Base-by-base conservation (phyloP, 129 eudicot species). In the Chrysanthemum seticuspe region DNA sequence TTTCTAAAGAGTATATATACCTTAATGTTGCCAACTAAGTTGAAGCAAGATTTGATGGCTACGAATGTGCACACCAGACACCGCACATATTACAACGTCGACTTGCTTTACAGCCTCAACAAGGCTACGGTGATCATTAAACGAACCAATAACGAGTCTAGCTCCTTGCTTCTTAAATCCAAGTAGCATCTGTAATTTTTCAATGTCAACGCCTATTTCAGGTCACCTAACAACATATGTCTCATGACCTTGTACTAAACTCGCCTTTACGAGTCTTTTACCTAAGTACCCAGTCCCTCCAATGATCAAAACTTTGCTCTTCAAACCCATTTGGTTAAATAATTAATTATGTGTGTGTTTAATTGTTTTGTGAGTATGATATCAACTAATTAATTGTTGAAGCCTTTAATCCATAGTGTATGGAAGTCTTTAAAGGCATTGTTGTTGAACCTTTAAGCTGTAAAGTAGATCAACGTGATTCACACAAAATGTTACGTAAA, bases 1-100 rank as follows among this genome's bases (percentile, higher is more conserved):
- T n/a, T 11, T 48, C 5, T 9, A 12, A 8, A 44, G 27, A 3
- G 9, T 34, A 55, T 62, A 10, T 47, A 19, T 80, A 91, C 97
- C 97, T 88, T 85, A 29, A 91, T 56, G 61, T 88, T 91, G 15
- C 97, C 96, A 15, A 93, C 96, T 88, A 57, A 91, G 96, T 76
- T 91, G 96, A 76, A 88, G 50, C 70, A 88, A 62, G 12, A 91
- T 78, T 6, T 86, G 84, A 55, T 91, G 97, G 69, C 87, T 86
- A 40, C 97, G 80, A 3, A 91, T 78, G 74, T 91, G 97, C 31
- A 88, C 92, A 19, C 97, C 96, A 0, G 96, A 91, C 1, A 91
- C 79, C 25, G 97, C 80, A 62, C 91, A 88, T 34, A 91, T 83
- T 6, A 88, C 97, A 1, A 88, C 93, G 19, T 91, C 96, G 9